Evolutionary conservation across 306 rosid genomes (phyloP).

Genomic region (Lathyrus tuberosus): DNA sequence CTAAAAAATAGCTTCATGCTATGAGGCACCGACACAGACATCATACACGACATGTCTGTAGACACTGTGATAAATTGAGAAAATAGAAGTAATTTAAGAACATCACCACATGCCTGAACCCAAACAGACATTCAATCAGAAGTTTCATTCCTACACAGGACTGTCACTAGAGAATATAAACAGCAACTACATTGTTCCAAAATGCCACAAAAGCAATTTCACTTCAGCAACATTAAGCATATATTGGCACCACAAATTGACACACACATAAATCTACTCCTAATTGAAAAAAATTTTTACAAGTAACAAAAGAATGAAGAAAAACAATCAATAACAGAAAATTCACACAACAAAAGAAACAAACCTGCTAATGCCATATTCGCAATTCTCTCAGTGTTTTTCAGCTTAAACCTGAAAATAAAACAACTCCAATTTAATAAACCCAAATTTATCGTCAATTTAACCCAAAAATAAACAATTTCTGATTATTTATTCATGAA

Average conservation of each 20-base stretch:
- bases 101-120: not conserved
- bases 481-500: not conserved
- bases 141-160: not conserved
- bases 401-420: conserved; percentile 62
- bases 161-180: not conserved
- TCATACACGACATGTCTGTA: not conserved
- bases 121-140: not conserved
- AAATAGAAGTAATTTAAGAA: not conserved
- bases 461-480: not conserved
- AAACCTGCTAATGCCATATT: conserved; percentile 83
- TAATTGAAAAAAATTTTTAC: not conserved
- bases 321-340: not conserved
- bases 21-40: not conserved
- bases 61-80: not conserved
- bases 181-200: conserved; percentile 18
- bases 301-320: not conserved
- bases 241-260: conserved; percentile 15
- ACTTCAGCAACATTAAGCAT: conserved; percentile 26
- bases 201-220: conserved; percentile 9
- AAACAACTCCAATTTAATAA: conserved; percentile 34
- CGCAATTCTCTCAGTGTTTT: conserved; percentile 70
- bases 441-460: conserved; percentile 6
- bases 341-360: not conserved
- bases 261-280: not conserved
- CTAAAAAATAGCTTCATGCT: no score